Evolutionary conservation across 108 stramenopile genomes (phyloP).

Genomic region (Schizochytrium sp.): DNA sequence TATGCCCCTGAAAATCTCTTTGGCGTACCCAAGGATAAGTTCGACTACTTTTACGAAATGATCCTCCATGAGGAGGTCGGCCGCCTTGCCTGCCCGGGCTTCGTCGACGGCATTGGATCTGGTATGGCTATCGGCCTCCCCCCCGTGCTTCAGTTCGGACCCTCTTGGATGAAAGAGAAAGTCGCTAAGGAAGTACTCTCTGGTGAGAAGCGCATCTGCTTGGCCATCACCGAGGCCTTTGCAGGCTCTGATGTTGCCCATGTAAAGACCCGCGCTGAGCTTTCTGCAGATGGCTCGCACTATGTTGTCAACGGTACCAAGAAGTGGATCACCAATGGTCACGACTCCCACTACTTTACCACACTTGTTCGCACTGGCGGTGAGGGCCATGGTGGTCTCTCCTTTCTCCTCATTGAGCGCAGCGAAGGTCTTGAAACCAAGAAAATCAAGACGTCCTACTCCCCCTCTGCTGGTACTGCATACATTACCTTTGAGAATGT

Average conservation of each 20-base stretch:
- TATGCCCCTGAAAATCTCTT: constrained; percentile 38
- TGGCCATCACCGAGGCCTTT: constrained; percentile 58
- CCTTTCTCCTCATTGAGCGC: constrained; percentile 51
- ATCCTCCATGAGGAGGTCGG: constrained; percentile 60
- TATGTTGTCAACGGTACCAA: constrained; percentile 59
- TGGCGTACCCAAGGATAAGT: constrained; percentile 43
- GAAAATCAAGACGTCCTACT: constrained; percentile 57
- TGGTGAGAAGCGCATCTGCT: constrained; percentile 58
- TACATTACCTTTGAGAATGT: constrained; percentile 62
- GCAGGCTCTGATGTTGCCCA: constrained; percentile 49
- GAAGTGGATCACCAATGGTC: constrained; percentile 60
- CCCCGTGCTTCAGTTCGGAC: constrained; percentile 60
- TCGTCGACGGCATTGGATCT: constrained; percentile 40
- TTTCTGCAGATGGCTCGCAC: constrained; percentile 29
- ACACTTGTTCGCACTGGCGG: constrained; percentile 54
- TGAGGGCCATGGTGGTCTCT: constrained; percentile 47
- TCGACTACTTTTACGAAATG: constrained; percentile 45
- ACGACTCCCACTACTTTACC: constrained; percentile 58
- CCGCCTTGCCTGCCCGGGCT: constrained; percentile 58
- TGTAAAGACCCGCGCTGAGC: constrained; percentile 46
- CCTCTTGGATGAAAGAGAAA: constrained; percentile 56
- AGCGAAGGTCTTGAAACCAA: constrained; percentile 48
- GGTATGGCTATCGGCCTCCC: constrained; percentile 58
- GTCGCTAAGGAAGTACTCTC: constrained; percentile 61
- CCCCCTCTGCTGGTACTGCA: constrained; percentile 45